Conservation (phyloP, 129 eudicot genomes). For the Gnaphalium uliginosum region DNA sequence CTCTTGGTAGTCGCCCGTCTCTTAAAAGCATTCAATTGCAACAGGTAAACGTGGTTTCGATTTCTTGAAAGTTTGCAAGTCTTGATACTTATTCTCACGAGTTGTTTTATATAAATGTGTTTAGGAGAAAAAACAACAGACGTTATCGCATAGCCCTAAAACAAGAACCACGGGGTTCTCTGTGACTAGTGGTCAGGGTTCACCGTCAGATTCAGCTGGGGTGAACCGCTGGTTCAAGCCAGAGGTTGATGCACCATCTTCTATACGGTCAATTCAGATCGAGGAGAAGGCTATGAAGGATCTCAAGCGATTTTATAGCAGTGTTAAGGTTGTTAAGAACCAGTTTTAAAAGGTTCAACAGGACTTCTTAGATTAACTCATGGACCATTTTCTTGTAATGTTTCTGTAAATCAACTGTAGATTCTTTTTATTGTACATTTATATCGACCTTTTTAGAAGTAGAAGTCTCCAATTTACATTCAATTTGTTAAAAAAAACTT, state of each 20-base stretch:
- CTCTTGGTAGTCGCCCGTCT: slow-evolving; percentile 76
- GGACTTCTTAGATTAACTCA: background rate
- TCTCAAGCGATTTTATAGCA: slow-evolving; percentile 87
- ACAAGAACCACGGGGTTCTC: slow-evolving; percentile 80
- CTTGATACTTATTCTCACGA: background rate
- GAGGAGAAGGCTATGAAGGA: slow-evolving; percentile 98
- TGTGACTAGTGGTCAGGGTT: slow-evolving; percentile 64
- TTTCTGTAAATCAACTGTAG: slow-evolving; percentile 40
- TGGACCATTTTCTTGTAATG: slow-evolving; percentile 20
- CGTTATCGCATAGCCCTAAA: slow-evolving; percentile 76
- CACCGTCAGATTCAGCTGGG: slow-evolving; percentile 71
- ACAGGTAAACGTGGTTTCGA: slow-evolving; percentile 49
- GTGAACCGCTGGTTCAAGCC: slow-evolving; percentile 93
- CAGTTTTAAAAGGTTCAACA: slow-evolving; percentile 45
- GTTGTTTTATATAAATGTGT: slow-evolving; percentile 2
- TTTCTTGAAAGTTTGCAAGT: slow-evolving; percentile 17
- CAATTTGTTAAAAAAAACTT: slow-evolving; percentile 6
- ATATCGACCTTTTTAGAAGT: slow-evolving; percentile 26
- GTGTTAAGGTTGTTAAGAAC: slow-evolving; percentile 79
- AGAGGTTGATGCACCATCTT: slow-evolving; percentile 77
- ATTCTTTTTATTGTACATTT: slow-evolving; percentile 27
- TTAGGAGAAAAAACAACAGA: slow-evolving; percentile 66
- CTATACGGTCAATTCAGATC: slow-evolving; percentile 89
- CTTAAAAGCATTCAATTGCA: slow-evolving; percentile 88
- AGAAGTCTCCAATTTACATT: slow-evolving; percentile 12